These are phyloP conservation scores for Pestalotiopsis sp. DNA, from an alignment of 2,329 filamentous ascomycete genomes.

Conservation along the genomic window DNA sequence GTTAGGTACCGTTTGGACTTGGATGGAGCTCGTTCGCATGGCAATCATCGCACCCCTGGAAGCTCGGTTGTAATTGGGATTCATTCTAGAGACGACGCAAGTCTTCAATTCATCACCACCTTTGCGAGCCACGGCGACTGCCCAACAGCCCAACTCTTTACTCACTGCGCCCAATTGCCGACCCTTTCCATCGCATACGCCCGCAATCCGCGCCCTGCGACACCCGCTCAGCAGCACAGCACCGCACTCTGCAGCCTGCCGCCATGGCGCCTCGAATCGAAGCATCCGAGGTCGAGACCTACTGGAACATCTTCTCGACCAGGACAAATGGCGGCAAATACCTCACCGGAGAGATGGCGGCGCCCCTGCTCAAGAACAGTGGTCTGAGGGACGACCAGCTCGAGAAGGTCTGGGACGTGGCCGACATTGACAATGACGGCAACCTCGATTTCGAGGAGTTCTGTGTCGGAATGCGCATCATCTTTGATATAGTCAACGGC, in stretches of 20 bases:
- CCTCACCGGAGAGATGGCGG: conserved; percentile 64
- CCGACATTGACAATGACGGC: conserved; percentile 96
- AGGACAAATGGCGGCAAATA: conserved; percentile 63
- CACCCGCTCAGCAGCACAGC: background rate
- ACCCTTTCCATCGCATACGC: background rate
- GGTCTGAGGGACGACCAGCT: conserved; percentile 74
- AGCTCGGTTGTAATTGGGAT: background rate
- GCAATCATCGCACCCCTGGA: background rate
- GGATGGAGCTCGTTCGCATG: background rate
- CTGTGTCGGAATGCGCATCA: conserved; percentile 96
- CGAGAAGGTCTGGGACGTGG: conserved; percentile 96
- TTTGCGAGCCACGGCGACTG: too few relatives aligned
- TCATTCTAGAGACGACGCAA: background rate
- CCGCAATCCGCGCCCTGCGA: background rate
- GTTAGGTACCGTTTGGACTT: too few relatives aligned
- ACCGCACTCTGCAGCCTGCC: conserved; percentile 8
- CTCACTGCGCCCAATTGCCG: background rate
- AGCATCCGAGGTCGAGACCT: conserved; percentile 64
- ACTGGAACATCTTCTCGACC: conserved; percentile 67
- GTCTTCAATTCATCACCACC: background rate
- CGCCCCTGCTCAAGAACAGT: conserved; percentile 66
- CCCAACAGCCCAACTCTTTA: too few relatives aligned
- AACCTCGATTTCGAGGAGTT: conserved; percentile 99
- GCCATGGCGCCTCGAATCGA: conserved; percentile 65
- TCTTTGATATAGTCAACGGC: conserved; percentile 96